These are phyloP conservation scores for Lathyrus aphaca DNA, from an alignment of 306 rosid genomes.

Conservation along the genomic window DNA sequence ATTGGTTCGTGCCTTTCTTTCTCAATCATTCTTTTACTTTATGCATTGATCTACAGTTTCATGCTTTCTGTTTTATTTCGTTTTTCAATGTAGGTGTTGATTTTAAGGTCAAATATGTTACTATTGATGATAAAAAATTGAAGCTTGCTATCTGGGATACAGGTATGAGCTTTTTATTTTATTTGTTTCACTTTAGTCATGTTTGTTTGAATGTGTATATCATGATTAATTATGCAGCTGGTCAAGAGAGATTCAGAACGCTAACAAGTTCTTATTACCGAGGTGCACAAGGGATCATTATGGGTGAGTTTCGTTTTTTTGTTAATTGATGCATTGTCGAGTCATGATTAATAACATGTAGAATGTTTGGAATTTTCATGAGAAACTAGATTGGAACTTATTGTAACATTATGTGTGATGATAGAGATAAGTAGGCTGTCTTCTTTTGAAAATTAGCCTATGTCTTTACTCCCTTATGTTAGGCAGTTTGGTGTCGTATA, in stretches of 20 bases:
- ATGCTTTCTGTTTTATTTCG: not conserved
- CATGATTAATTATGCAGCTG: constrained; percentile 64
- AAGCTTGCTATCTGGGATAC: constrained; percentile 94
- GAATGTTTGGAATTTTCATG: not conserved
- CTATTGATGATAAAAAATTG: constrained; percentile 63
- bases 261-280: constrained; percentile 94
- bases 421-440: not conserved
- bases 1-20: constrained; percentile 54
- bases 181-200: constrained; percentile 3
- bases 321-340: not conserved
- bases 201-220: constrained; percentile 17
- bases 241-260: constrained; percentile 97
- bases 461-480: not conserved
- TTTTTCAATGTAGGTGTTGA: constrained; percentile 64
- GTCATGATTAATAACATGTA: not conserved
- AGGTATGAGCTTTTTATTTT: constrained; percentile 45
- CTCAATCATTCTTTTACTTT: not conserved
- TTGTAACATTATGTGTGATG: not conserved
- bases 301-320: constrained; percentile 63
- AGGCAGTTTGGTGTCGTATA: not conserved
- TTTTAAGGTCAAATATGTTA: constrained; percentile 75
- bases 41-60: not conserved
- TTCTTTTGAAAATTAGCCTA: not conserved
- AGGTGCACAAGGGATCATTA: constrained; percentile 94
- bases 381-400: not conserved